Percentiles rank a stretch among this genome's conserved stretches.
Conservation (phyloP, 164 flowering plant species). For the Aristolochia californica region DNA sequence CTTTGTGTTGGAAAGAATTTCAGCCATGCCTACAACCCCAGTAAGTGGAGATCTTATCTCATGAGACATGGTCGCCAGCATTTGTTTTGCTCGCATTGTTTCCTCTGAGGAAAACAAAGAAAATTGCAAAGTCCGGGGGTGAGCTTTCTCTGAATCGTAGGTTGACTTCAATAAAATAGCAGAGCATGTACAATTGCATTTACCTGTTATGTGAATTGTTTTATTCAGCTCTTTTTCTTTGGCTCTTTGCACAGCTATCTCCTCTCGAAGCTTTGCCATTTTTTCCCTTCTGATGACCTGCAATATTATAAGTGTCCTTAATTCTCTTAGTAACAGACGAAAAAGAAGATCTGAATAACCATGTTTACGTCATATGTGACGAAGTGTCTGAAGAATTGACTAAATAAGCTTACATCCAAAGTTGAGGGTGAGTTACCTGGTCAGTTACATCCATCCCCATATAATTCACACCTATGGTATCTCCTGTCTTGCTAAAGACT, state of each 20-base stretch:
- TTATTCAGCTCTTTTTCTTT: conserved; percentile 91
- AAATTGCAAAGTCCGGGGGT: too few relatives aligned
- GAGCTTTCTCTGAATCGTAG: not conserved
- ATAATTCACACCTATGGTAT: conserved; percentile 91
- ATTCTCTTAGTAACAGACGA: not conserved
- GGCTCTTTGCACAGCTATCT: conserved; percentile 90
- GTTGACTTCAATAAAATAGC: too few relatives aligned
- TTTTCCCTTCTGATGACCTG: conserved; percentile 91
- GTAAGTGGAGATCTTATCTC: conserved; percentile 95
- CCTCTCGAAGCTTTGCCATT: conserved; percentile 82
- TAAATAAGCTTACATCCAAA: not conserved
- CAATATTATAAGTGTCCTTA: not conserved
- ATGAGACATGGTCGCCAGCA: conserved; percentile 98
- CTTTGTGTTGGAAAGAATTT: conserved; percentile 69
- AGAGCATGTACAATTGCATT: too few relatives aligned
- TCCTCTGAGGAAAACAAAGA: conserved; percentile 51
- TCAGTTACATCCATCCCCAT: conserved; percentile 98
- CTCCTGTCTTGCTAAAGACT: conserved; percentile 87
- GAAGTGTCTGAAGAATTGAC: not conserved
- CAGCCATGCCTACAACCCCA: conserved; percentile 94
- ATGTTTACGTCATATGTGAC: not conserved
- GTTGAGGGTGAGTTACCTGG: conserved; percentile 41
- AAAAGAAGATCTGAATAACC: not conserved
- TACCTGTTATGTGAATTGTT: conserved; percentile 93
- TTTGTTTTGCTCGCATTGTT: conserved; percentile 95